Conservation (phyloP, 257 asterid genomes). For the Misopates orontium region DNA sequence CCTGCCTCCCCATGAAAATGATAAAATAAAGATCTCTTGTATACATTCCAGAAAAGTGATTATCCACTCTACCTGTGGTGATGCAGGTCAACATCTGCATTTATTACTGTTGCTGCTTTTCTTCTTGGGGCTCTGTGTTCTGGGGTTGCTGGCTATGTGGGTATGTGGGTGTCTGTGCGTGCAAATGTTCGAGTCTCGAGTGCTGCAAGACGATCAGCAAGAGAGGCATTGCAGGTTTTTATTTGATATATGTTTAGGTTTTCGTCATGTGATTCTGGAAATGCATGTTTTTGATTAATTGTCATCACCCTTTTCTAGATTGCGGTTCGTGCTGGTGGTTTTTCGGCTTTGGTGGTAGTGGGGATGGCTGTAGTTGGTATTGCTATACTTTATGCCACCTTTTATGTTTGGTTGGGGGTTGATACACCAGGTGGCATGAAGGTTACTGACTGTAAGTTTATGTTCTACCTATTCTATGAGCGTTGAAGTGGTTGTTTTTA, state of each 20-base stretch:
- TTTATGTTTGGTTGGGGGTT: conserved; percentile 89
- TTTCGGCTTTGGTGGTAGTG: conserved; percentile 94
- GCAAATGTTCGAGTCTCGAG: conserved; percentile 98
- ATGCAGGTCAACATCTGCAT: conserved; percentile 79
- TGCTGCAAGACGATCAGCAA: conserved; percentile 97
- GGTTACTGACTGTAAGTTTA: conserved; percentile 85
- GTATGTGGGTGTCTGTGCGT: conserved; percentile 99
- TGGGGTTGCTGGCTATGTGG: conserved; percentile 97
- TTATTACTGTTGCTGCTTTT: conserved; percentile 82
- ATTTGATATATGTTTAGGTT: conserved; percentile 20
- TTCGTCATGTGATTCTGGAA: conserved; percentile 18
- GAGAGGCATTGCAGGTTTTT: conserved; percentile 94
- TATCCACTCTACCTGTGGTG: conserved; percentile 29
- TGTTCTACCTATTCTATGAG: conserved; percentile 13
- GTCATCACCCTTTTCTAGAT: conserved; percentile 51
- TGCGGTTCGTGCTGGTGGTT: conserved; percentile 99
- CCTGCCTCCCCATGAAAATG: not conserved
- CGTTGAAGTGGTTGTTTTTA: conserved; percentile 15
- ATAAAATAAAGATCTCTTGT: not conserved
- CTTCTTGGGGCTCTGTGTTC: conserved; percentile 97
- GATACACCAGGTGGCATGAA: conserved; percentile 87
- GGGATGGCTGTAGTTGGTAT: conserved; percentile 98
- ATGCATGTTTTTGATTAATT: conserved; percentile 29
- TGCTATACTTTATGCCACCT: conserved; percentile 78
- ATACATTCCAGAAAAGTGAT: conserved; percentile 1